These are phyloP conservation scores for Plantago coronopus DNA, from an alignment of 305 asterid genomes.

Conservation along the genomic window DNA sequence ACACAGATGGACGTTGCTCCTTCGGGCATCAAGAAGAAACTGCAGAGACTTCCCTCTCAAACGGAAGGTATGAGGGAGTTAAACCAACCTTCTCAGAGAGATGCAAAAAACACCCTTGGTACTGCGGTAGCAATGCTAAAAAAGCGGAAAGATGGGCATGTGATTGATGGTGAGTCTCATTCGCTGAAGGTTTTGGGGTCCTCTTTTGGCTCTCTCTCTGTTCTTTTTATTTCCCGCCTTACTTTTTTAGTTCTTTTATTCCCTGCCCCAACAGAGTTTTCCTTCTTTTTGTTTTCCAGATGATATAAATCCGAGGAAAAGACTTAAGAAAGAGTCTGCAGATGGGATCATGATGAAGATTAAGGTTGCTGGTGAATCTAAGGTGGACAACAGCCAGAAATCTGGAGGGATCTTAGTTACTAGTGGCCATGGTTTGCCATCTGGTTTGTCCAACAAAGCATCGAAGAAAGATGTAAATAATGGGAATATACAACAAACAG, in stretches of 20 bases:
- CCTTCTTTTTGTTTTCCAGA: constrained; percentile 42
- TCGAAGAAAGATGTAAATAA: constrained; percentile 37
- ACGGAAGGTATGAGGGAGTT: constrained; percentile 41
- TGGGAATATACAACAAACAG: constrained; percentile 31
- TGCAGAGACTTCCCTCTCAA: constrained; percentile 37
- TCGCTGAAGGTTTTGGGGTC: constrained; percentile 19
- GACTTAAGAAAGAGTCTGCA: constrained; percentile 43
- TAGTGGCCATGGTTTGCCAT: constrained; percentile 26
- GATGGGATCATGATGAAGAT: constrained; percentile 39
- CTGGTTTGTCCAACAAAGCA: constrained; percentile 33
- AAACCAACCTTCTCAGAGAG: constrained; percentile 43
- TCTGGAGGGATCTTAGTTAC: constrained; percentile 31
- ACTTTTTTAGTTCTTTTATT: no score
- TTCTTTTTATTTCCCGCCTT: no score
- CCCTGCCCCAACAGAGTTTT: constrained; percentile 8
- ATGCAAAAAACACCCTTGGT: constrained; percentile 30
- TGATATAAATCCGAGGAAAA: constrained; percentile 49
- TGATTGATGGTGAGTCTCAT: constrained; percentile 46
- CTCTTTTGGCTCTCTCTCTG: constrained; percentile 20
- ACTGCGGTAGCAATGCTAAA: constrained; percentile 33
- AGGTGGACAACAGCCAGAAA: constrained; percentile 30
- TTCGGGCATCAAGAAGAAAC: constrained; percentile 31
- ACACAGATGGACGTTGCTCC: constrained; percentile 26
- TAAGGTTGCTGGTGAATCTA: constrained; percentile 33
- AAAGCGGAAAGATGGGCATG: constrained; percentile 45